Evolutionary conservation across 306 rosid genomes (phyloP).

Genomic region (Gillenia trifoliata): DNA sequence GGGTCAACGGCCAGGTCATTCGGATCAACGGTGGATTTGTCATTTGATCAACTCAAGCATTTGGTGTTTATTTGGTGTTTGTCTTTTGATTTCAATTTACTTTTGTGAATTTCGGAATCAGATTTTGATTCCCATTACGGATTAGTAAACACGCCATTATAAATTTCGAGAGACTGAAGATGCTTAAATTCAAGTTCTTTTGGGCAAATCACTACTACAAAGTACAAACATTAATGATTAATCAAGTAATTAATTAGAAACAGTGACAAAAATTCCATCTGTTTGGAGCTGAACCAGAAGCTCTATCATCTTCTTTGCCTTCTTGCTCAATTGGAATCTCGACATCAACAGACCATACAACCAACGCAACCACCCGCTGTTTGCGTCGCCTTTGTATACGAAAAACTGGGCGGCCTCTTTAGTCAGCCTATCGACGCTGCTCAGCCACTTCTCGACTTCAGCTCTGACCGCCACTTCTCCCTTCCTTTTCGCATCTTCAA

Average conservation of each 20-base stretch:
- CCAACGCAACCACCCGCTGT: not conserved
- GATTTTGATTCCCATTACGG: not conserved
- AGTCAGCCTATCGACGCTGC: not conserved
- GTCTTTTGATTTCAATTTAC: not conserved
- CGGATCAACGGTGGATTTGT: conserved; percentile 41
- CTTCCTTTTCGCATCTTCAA: not conserved
- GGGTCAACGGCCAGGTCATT: conserved; percentile 54
- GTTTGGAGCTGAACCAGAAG: conserved; percentile 4
- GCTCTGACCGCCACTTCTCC: not conserved
- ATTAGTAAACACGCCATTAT: not conserved
- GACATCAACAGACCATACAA: not conserved
- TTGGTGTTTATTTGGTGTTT: not conserved
- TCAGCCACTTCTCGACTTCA: conserved; percentile 10
- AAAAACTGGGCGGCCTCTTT: conserved; percentile 1
- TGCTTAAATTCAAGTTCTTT: not conserved
- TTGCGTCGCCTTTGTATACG: not conserved
- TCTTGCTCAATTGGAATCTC: conserved; percentile 11
- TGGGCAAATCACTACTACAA: not conserved
- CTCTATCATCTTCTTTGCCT: conserved; percentile 4
- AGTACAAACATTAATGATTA: not conserved
- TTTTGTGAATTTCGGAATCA: not conserved
- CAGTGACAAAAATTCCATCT: not conserved
- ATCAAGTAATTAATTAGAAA: not conserved
- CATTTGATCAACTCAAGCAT: not conserved
- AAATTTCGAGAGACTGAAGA: too few species aligned